A percentile compares a stretch with the other conserved stretches of the same genome.
phyloP scores from a whole-genome alignment of 2,329 filamentous ascomycete genomes.

The Diplodia mutila region DNA sequence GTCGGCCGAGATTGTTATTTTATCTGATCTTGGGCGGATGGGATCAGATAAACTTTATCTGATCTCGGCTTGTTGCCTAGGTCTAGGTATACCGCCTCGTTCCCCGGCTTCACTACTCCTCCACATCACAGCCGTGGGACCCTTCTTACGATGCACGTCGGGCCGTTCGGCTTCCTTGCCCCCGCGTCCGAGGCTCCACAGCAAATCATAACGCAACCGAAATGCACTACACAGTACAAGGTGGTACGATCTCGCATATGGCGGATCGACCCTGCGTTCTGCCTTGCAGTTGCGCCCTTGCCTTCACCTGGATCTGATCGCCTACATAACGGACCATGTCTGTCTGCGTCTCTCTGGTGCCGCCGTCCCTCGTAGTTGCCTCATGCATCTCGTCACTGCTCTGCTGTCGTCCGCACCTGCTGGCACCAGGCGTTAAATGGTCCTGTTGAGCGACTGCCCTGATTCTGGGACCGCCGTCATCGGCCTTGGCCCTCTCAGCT shows the following conservation, averaged over 20 bases:
- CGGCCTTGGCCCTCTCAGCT: slow-evolving; percentile 8
- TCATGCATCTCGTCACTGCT: not conserved
- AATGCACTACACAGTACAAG: not conserved
- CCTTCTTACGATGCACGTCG: no score
- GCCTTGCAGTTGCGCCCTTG: slow-evolving; percentile 9
- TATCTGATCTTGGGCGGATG: not conserved
- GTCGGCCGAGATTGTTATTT: not conserved
- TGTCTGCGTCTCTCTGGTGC: not conserved
- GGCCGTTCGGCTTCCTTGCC: no score
- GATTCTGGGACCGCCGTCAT: not conserved
- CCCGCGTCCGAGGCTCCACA: not conserved
- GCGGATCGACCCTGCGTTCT: not conserved
- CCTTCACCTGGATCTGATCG: not conserved
- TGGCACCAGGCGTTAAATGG: no score
- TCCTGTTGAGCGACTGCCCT: not conserved
- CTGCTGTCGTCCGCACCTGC: not conserved
- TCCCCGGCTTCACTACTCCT: no score
- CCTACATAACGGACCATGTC: not conserved
- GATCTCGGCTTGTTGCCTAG: no score
- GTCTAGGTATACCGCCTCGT: no score
- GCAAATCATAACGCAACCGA: not conserved
- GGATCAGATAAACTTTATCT: no score
- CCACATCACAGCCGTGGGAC: no score
- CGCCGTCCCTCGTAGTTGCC: not conserved
- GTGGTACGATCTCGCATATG: not conserved